Base-by-base conservation (phyloP, 2,329 filamentous ascomycete genomes). In the Esteya vermicola region DNA sequence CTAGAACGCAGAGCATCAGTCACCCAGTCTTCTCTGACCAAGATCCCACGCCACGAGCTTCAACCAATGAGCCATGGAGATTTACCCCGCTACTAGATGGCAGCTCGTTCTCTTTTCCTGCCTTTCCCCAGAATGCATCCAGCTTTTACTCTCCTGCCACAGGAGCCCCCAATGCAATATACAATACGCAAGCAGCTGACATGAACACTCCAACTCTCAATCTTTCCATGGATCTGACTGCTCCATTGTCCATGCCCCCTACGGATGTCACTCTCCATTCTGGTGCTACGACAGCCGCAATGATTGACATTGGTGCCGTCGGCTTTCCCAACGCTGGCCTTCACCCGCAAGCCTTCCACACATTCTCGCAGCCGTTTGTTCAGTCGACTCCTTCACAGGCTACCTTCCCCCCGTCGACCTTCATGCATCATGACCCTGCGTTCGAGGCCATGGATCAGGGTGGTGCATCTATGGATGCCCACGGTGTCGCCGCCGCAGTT, bases 141-240 rank as follows among this genome's bases (percentile, higher is more conserved):
- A 83, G 80, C 13, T 91, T 91, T 59, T 95, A 93, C 60, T 88
- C 85, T 8, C 84, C 88, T 3, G 93, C 85, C 2, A 82, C 85
- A 3, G 84, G 82, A 47, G 82, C 81, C 34, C 81, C 78, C 47
- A 85, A 81, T 54, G 81, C 82, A 16, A 61, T 89, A 48, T 93
- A 86, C 54, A 85, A 93, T 55, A 75, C 72, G 38, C 84, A 88
- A 57, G 82, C 85, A 28, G 83, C 85, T 38, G 86, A 94, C 58
- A 67, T 95, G 41, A 85, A 93, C 57, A 93, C 86, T 2, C 85
- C 86, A 4, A 78, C 73, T 25, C 66, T 88, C 51, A 73, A 73
- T 31, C 66, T 89, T 46, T 77, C 79, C 33, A 73, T 91, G 64
- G 83, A 83, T 31, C 65, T 93, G 46, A 77, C 76, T 20, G 93